Percentiles rank a stretch among this genome's conserved stretches.
phyloP scores from a whole-genome alignment of 2,329 filamentous ascomycete genomes.

The Seiridium unicorne region DNA sequence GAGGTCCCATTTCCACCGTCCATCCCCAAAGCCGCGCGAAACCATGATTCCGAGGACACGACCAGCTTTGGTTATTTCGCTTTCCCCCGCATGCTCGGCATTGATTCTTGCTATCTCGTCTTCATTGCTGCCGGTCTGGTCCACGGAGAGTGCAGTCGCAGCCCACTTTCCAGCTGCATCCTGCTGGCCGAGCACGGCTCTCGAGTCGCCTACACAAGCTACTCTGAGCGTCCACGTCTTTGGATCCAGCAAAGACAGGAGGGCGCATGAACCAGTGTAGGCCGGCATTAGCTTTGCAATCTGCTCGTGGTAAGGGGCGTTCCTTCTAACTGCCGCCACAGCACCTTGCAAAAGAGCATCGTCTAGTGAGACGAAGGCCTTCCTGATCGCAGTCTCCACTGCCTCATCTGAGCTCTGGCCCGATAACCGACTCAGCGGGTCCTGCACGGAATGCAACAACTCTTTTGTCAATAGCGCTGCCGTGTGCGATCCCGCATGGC shows the following conservation, averaged over 20 bases:
- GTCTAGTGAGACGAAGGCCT: slow-evolving; percentile 37
- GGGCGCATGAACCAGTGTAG: slow-evolving; percentile 27
- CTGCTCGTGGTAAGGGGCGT: slow-evolving; percentile 24
- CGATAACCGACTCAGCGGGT: slow-evolving; percentile 15
- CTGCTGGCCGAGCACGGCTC: slow-evolving; percentile 59
- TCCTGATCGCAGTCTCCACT: slow-evolving; percentile 29
- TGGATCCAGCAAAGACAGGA: slow-evolving; percentile 60
- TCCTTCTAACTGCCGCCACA: slow-evolving; percentile 23
- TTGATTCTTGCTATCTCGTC: slow-evolving; percentile 55
- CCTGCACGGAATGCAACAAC: slow-evolving; percentile 26
- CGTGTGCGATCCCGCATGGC: slow-evolving; percentile 33
- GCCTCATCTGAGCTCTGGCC: not conserved
- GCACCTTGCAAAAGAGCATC: slow-evolving; percentile 25
- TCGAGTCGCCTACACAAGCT: slow-evolving; percentile 66
- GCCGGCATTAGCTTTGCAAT: slow-evolving; percentile 23
- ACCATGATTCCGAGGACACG: slow-evolving; percentile 61
- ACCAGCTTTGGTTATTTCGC: slow-evolving; percentile 55
- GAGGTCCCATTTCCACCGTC: slow-evolving; percentile 63
- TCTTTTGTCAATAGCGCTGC: slow-evolving; percentile 27
- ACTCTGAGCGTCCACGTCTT: slow-evolving; percentile 52
- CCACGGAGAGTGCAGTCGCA: slow-evolving; percentile 54
- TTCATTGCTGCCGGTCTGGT: slow-evolving; percentile 65
- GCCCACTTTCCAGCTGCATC: slow-evolving; percentile 45
- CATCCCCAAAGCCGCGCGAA: slow-evolving; percentile 67
- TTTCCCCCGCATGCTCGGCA: slow-evolving; percentile 61